These are phyloP conservation scores for Geotrichum cucujoidarum DNA, from an alignment of 1,139 yeast genomes.

Conservation along the genomic window DNA sequence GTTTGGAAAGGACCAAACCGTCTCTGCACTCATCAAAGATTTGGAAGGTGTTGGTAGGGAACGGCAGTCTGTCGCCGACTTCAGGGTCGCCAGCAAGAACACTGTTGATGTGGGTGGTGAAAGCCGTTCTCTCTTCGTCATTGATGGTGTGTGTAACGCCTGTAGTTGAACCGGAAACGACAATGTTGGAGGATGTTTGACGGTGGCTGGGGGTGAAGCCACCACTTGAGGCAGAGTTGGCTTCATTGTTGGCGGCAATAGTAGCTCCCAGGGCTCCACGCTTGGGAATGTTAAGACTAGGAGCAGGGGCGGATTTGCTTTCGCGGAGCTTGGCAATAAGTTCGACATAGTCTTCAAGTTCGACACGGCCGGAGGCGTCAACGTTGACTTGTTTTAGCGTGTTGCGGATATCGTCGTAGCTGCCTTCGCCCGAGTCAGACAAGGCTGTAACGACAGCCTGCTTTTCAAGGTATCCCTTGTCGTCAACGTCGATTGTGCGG, in stretches of 20 bases:
- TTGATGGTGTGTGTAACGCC: slow-evolving; percentile 97
- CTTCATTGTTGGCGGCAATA: slow-evolving; percentile 11
- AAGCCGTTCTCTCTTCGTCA: slow-evolving; percentile 94
- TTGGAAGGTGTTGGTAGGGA: slow-evolving; percentile 92
- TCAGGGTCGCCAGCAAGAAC: slow-evolving; percentile 88
- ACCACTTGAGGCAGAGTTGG: not conserved
- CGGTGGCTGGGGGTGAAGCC: slow-evolving; percentile 19
- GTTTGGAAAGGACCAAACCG: slow-evolving; percentile 85
- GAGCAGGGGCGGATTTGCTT: slow-evolving; percentile 27
- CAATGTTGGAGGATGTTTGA: slow-evolving; percentile 43
- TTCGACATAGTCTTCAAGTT: slow-evolving; percentile 91
- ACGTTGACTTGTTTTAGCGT: slow-evolving; percentile 85
- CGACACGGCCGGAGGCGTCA: slow-evolving; percentile 96
- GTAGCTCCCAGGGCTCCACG: slow-evolving; percentile 21
- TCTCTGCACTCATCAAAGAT: slow-evolving; percentile 95
- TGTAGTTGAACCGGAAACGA: slow-evolving; percentile 75
- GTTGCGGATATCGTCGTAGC: slow-evolving; percentile 91
- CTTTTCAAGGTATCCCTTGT: slow-evolving; percentile 94
- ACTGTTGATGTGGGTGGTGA: slow-evolving; percentile 90
- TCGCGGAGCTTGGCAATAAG: slow-evolving; percentile 43
- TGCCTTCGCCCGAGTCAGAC: slow-evolving; percentile 69
- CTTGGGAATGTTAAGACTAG: slow-evolving; percentile 24
- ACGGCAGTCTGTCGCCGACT: slow-evolving; percentile 80
- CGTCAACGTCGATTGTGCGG: slow-evolving; percentile 78
- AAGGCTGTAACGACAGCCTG: slow-evolving; percentile 82